Evolutionary conservation across 1,139 yeast genomes (phyloP).

Genomic region (Geotrichum restrictum): DNA sequence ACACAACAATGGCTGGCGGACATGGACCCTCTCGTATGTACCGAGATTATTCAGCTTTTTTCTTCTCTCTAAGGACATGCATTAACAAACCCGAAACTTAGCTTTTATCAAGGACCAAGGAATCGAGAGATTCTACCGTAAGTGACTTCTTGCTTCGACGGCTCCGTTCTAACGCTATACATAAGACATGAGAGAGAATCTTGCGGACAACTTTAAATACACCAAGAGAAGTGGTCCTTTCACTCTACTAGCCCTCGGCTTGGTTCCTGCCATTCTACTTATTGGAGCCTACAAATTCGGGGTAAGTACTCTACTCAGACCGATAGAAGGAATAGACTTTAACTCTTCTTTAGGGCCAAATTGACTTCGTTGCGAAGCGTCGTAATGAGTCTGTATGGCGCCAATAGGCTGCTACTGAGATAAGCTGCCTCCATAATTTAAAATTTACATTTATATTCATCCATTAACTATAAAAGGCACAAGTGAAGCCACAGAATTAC

Average conservation of each 20-base stretch:
- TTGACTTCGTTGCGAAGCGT: slow-evolving; percentile 34
- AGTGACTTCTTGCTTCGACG: slow-evolving; percentile 17
- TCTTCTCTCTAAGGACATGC: background rate
- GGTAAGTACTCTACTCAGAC: slow-evolving; percentile 13
- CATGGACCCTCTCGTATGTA: slow-evolving; percentile 21
- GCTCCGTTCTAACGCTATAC: background rate
- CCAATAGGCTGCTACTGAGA: background rate
- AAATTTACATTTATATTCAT: background rate
- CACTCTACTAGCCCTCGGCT: slow-evolving; percentile 34
- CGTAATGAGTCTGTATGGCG: slow-evolving; percentile 34
- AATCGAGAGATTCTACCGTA: slow-evolving; percentile 37
- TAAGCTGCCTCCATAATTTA: no score
- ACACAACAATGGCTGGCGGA: slow-evolving; percentile 20
- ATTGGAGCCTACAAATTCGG: slow-evolving; percentile 30
- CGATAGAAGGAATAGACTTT: background rate
- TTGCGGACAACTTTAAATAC: slow-evolving; percentile 35
- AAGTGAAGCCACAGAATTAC: slow-evolving; percentile 32
- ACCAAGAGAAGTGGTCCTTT: slow-evolving; percentile 35
- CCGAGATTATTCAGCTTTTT: background rate
- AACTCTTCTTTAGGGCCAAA: slow-evolving; percentile 27
- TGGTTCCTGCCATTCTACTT: slow-evolving; percentile 36
- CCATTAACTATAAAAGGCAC: background rate
- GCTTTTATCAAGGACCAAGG: slow-evolving; percentile 37
- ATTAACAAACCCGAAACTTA: slow-evolving; percentile 9
- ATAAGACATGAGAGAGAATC: slow-evolving; percentile 35